A percentile compares a stretch with the other conserved stretches of the same genome.
Evolutionary conservation across 2,329 filamentous ascomycete genomes (phyloP).

Genomic region (Neospermospora avenae): DNA sequence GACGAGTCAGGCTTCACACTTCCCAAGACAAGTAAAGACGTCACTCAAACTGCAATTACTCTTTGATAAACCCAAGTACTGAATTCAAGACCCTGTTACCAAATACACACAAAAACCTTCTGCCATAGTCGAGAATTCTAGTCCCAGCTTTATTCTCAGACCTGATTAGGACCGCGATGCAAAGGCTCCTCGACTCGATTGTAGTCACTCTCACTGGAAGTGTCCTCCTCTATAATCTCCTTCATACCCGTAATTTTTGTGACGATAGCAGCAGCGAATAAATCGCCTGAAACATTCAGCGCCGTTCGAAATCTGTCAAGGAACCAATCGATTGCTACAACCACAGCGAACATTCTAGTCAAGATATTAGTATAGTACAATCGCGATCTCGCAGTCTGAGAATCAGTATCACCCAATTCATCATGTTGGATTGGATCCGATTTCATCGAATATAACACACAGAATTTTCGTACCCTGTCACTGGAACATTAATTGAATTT

Average conservation of each 20-base stretch:
- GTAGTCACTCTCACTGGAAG: neutral
- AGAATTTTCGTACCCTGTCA: neutral
- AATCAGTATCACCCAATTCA: too few species aligned
- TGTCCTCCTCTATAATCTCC: neutral
- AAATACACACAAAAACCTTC: too few species aligned
- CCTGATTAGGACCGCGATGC: neutral
- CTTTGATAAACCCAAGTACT: too few species aligned
- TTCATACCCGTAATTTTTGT: constrained; percentile 5
- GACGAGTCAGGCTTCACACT: too few species aligned
- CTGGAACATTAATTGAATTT: neutral
- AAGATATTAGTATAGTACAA: too few species aligned
- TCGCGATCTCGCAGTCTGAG: too few species aligned
- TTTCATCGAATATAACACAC: too few species aligned
- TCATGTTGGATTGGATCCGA: too few species aligned
- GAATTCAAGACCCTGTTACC: too few species aligned
- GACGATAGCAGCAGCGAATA: neutral
- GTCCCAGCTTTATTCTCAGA: neutral
- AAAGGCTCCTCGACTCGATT: neutral
- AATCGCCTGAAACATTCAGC: neutral
- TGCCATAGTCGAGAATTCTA: too few species aligned
- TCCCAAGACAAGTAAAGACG: too few species aligned
- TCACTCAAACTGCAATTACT: too few species aligned
- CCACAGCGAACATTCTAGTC: constrained; percentile 1
- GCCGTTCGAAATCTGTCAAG: constrained; percentile 5
- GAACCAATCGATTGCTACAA: constrained; percentile 7